Evolutionary conservation across 257 asterid genomes (phyloP).

Genomic region (Capsicum pubescens): DNA sequence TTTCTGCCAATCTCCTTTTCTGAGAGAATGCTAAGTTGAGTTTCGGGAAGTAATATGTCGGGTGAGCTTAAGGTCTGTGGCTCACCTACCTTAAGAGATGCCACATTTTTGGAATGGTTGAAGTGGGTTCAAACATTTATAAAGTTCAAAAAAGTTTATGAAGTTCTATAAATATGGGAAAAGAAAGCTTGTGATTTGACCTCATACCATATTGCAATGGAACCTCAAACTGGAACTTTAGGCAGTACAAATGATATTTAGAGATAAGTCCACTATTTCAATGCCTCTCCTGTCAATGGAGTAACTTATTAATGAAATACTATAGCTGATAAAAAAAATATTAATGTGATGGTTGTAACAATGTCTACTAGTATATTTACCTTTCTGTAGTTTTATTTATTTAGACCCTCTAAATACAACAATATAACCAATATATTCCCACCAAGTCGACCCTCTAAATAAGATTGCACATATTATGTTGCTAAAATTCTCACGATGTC

Average conservation of each 20-base stretch:
- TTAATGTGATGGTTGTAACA: background rate
- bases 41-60: too few relatives aligned
- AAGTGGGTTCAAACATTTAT: background rate
- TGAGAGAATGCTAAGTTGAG: too few relatives aligned
- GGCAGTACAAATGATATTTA: background rate
- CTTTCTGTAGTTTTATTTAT: slow-evolving; percentile 7
- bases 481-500: background rate
- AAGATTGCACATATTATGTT: slow-evolving; percentile 17
- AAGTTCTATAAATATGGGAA: background rate
- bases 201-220: slow-evolving; percentile 16
- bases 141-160: background rate
- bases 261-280: background rate
- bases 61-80: background rate
- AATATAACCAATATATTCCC: too few relatives aligned
- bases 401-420: background rate
- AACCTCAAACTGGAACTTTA: too few relatives aligned
- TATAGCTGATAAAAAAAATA: background rate
- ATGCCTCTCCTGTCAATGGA: background rate
- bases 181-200: background rate
- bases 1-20: too few relatives aligned
- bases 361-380: slow-evolving; percentile 16
- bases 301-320: background rate
- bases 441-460: background rate
- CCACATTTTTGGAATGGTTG: background rate
- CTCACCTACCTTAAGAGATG: background rate